Evolutionary conservation across 139 green algal genomes (phyloP).

Genomic region (Zygnema circumcarinatum): DNA sequence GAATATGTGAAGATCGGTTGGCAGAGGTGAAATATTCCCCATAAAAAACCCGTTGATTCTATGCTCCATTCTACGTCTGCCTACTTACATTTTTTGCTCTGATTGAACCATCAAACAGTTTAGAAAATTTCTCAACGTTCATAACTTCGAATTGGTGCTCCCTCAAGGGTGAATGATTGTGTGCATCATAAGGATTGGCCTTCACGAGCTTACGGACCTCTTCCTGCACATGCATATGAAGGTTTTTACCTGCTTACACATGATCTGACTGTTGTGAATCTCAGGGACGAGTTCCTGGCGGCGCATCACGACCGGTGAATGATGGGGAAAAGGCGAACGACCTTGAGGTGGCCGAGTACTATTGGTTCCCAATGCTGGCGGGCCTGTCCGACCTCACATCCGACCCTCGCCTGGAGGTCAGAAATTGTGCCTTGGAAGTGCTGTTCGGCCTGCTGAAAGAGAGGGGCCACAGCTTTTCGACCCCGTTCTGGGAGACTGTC

Average conservation of each 20-base stretch:
- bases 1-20: constrained; percentile 94
- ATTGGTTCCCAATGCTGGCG: constrained; percentile 98
- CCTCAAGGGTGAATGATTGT: too few relatives aligned
- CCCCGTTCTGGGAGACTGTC: constrained; percentile 90
- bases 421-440: constrained; percentile 69
- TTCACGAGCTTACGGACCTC: too few relatives aligned
- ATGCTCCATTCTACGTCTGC: background rate
- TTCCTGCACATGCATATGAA: too few relatives aligned
- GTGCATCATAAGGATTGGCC: too few relatives aligned
- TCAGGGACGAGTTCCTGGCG: constrained; percentile 41
- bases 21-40: constrained; percentile 74
- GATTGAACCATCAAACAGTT: background rate
- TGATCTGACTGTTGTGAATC: too few relatives aligned
- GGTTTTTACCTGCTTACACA: too few relatives aligned
- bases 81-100: constrained; percentile 6
- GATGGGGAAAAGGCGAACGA: constrained; percentile 39
- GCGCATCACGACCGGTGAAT: constrained; percentile 19
- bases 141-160: too few relatives aligned
- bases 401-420: constrained; percentile 87
- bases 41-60: background rate
- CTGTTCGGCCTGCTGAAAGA: constrained; percentile 95
- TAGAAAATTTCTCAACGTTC: background rate
- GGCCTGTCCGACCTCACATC: constrained; percentile 96
- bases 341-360: constrained; percentile 69
- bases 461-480: constrained; percentile 87